Conservation (phyloP, 164 flowering plant species). For the Aristolochia fimbriata region DNA sequence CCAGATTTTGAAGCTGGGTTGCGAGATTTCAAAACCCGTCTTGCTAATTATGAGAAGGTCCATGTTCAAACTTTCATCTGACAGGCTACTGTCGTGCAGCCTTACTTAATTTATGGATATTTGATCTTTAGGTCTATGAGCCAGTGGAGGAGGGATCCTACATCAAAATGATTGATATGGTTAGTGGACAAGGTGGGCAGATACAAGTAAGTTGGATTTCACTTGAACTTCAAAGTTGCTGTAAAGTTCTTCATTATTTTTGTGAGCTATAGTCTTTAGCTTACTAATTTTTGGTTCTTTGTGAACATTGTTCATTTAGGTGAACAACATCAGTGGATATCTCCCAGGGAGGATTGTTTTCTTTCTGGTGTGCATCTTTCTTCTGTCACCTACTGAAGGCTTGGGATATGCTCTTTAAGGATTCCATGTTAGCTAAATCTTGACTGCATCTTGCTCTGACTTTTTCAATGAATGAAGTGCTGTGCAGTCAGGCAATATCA, state of each 20-base stretch:
- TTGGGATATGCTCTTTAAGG: too few relatives aligned
- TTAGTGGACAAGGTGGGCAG: conserved; percentile 91
- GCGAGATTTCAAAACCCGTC: conserved; percentile 66
- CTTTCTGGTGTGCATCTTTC: conserved; percentile 63
- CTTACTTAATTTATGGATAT: not conserved
- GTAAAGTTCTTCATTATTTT: not conserved
- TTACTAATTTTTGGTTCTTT: not conserved
- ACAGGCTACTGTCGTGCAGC: too few relatives aligned
- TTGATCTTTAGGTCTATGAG: conserved; percentile 66
- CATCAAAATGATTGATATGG: conserved; percentile 98
- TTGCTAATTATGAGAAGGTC: conserved; percentile 77
- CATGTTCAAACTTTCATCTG: not conserved
- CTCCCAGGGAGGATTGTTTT: conserved; percentile 98
- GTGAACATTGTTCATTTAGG: conserved; percentile 36
- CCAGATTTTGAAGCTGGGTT: conserved; percentile 89
- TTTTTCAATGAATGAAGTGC: too few relatives aligned
- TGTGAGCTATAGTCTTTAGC: not conserved
- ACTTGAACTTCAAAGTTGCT: not conserved
- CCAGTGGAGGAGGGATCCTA: conserved; percentile 99
- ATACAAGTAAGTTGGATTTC: conserved; percentile 63
- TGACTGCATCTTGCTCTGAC: too few relatives aligned
- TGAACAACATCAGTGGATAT: conserved; percentile 95
- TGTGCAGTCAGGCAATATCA: too few relatives aligned
- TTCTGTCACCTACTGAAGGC: not conserved
- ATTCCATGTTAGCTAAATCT: too few relatives aligned